These are phyloP conservation scores for Thelonectria discophora DNA, from an alignment of 2,329 filamentous ascomycete species.

Conservation along the genomic window DNA sequence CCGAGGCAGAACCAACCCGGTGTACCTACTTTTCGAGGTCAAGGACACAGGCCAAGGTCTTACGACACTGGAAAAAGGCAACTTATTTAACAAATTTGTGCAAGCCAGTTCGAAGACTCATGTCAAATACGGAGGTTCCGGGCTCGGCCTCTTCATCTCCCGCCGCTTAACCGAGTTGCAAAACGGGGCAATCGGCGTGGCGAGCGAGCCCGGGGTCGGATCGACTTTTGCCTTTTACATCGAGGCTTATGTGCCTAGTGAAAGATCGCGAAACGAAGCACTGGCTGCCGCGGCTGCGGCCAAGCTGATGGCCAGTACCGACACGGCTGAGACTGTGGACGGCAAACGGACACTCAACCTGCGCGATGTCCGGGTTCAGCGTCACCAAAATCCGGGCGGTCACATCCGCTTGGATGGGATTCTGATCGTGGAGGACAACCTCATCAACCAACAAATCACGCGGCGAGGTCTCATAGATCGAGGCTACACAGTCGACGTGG, in stretches of 20 bases:
- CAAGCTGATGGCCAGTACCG: slow-evolving; percentile 42
- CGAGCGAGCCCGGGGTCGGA: slow-evolving; percentile 73
- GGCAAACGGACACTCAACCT: slow-evolving; percentile 28
- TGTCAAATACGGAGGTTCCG: slow-evolving; percentile 81
- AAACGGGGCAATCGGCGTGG: slow-evolving; percentile 80
- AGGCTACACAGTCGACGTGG: slow-evolving; percentile 61
- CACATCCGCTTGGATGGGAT: slow-evolving; percentile 52
- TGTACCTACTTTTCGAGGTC: slow-evolving; percentile 77
- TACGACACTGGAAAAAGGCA: slow-evolving; percentile 74
- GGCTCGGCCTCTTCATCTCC: slow-evolving; percentile 81
- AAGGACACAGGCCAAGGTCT: slow-evolving; percentile 81
- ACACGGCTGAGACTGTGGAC: slow-evolving; percentile 28
- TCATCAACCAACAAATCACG: slow-evolving; percentile 67
- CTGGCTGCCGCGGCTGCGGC: slow-evolving; percentile 49
- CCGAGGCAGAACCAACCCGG: slow-evolving; percentile 53
- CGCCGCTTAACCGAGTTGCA: slow-evolving; percentile 82
- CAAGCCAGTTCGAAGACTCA: slow-evolving; percentile 81
- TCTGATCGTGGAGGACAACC: slow-evolving; percentile 68
- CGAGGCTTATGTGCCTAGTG: slow-evolving; percentile 60
- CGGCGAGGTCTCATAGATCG: slow-evolving; percentile 59
- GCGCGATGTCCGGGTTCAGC: slow-evolving; percentile 36
- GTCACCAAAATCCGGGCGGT: slow-evolving; percentile 39
- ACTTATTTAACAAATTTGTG: slow-evolving; percentile 80
- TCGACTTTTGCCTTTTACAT: slow-evolving; percentile 82
- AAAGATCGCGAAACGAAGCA: slow-evolving; percentile 52